These are phyloP conservation scores for Echium plantagineum DNA, from an alignment of 257 asterid species.

Conservation along the genomic window DNA sequence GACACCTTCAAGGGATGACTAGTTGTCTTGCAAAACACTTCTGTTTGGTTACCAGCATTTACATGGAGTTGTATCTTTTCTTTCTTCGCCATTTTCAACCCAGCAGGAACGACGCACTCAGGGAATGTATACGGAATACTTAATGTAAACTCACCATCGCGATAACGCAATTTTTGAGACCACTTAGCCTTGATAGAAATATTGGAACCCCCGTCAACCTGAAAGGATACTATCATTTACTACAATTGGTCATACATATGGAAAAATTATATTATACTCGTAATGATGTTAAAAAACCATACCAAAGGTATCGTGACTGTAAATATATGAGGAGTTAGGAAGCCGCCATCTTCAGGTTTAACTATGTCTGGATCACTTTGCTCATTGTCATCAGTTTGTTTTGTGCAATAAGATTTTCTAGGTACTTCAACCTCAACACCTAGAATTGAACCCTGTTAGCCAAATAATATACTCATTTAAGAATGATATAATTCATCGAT, in stretches of 20 bases:
- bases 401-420: conserved; percentile 47
- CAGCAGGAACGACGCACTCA: conserved; percentile 76
- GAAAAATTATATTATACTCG: neutral
- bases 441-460: conserved; percentile 99
- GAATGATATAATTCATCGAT: too few species aligned
- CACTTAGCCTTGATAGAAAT: conserved; percentile 64
- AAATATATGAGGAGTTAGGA: conserved; percentile 54
- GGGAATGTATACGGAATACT: conserved; percentile 80
- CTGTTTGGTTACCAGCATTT: conserved; percentile 55
- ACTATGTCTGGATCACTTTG: conserved; percentile 20
- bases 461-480: conserved; percentile 39
- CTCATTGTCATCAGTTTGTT: conserved; percentile 30
- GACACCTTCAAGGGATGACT: conserved; percentile 87
- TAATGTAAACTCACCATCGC: conserved; percentile 55
- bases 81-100: conserved; percentile 64
- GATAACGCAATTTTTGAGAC: conserved; percentile 71
- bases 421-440: conserved; percentile 90
- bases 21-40: conserved; percentile 45
- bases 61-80: conserved; percentile 71
- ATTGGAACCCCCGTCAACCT: conserved; percentile 87
- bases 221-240: conserved; percentile 7
- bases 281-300: conserved; percentile 4
- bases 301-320: conserved; percentile 76
- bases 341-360: conserved; percentile 50
- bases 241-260: neutral